Conservation (phyloP, 176 grass and related monocot species). For the Aegilops tauschii region DNA sequence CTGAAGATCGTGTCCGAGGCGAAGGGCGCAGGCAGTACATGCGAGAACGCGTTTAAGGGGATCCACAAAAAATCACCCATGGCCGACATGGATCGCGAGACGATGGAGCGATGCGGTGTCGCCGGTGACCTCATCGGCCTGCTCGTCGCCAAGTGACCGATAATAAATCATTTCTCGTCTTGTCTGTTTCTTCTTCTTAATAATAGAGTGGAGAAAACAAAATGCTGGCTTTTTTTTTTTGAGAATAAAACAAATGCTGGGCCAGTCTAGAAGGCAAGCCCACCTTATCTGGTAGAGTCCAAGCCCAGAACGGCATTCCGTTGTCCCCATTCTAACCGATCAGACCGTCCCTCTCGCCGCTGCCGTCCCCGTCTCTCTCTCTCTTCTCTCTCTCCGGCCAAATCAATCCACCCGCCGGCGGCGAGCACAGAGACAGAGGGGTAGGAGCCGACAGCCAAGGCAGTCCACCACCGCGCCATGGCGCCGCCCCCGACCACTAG, state of each 20-base stretch:
- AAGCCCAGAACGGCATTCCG: not conserved
- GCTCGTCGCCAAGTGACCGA: not conserved
- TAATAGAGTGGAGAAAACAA: too few species aligned
- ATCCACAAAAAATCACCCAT: not conserved
- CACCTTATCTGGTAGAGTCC: not conserved
- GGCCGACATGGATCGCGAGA: not conserved
- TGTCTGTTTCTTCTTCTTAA: not conserved
- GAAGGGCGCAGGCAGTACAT: not conserved
- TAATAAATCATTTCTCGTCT: not conserved
- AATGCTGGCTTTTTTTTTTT: too few species aligned
- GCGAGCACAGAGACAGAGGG: not conserved
- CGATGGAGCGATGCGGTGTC: not conserved
- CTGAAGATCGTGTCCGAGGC: not conserved
- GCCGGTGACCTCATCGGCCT: not conserved
- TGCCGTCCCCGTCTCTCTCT: not conserved
- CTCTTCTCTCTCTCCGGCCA: not conserved
- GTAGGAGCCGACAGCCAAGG: not conserved
- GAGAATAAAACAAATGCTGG: too few species aligned
- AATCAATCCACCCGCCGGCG: not conserved
- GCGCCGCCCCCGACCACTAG: not conserved
- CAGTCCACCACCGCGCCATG: not conserved
- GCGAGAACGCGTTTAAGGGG: constrained; percentile 1
- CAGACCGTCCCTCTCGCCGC: not conserved
- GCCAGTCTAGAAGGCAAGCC: not conserved
- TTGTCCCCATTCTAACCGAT: not conserved